Evolutionary conservation across 2,329 filamentous ascomycete genomes (phyloP).

Genomic region (Cladosporium cucumerinum): DNA sequence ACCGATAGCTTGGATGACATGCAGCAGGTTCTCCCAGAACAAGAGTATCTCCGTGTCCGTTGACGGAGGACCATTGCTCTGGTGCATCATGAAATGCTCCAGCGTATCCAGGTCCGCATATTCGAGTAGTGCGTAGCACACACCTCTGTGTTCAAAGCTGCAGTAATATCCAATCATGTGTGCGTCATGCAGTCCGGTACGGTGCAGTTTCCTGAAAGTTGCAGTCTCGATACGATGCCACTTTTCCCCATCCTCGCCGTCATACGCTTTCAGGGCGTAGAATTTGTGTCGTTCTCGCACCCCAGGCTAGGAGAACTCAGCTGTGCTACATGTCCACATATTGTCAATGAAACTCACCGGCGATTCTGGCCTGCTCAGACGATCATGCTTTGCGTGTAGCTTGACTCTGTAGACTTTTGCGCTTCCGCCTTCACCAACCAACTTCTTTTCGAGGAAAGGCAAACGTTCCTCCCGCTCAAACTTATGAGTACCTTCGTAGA

Average conservation of each 20-base stretch:
- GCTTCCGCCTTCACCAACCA: background rate
- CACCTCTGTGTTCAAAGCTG: conserved; percentile 26
- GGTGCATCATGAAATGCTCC: conserved; percentile 30
- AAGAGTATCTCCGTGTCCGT: conserved; percentile 29
- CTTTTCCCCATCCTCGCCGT: background rate
- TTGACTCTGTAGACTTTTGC: conserved; percentile 2
- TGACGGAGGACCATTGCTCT: conserved; percentile 15
- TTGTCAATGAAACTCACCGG: background rate
- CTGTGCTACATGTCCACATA: too few relatives aligned
- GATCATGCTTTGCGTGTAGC: conserved; percentile 15
- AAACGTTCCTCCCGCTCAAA: background rate
- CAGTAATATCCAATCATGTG: conserved; percentile 29
- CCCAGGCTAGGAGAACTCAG: too few relatives aligned
- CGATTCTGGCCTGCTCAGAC: too few relatives aligned
- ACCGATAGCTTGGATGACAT: conserved; percentile 29
- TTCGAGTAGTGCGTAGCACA: conserved; percentile 36
- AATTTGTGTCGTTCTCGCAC: background rate
- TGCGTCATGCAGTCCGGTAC: background rate
- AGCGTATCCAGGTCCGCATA: conserved; percentile 36
- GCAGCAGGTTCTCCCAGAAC: conserved; percentile 35
- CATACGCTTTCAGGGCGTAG: conserved; percentile 19
- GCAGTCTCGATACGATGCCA: background rate
- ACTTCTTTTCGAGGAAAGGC: background rate
- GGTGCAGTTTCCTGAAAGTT: background rate
- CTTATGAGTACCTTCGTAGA: too few relatives aligned